Evolutionary conservation across 805 yeast genomes (phyloP), one percentile per base, ranked within the genome.

Genomic region (Spathaspora sp.): DNA sequence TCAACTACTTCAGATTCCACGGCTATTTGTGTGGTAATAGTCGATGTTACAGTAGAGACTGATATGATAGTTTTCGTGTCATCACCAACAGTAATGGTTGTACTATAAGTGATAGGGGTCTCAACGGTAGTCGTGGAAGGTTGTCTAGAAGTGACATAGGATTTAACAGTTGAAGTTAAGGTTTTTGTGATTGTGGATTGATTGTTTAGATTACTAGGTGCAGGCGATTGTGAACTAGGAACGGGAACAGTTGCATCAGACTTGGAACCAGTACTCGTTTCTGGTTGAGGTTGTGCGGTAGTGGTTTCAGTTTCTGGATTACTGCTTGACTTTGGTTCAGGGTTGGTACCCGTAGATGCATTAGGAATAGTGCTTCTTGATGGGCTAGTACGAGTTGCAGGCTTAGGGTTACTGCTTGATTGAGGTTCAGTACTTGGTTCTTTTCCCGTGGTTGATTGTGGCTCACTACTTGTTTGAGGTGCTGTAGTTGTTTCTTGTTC

Each of bases 131-230:
- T 3, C 3, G 6, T 40, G 4, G n/a, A 18, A 14, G 43, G 3
- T 40, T 40, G 43, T 18, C 53, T n/a, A 9, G 51, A 26, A 17
- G 47, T 28, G 19, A 52, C 20, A 20, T 42, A 18, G 3, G 43
- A 23, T 20, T 51, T 17, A n/a, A 29, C 42, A 11, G 46, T 14
- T 3, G 17, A 16, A 9, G 46, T 44, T 9, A 26, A 16, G 32
- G 32, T 44, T 9, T 44, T 19, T 12, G 44, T 45, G 18, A 17
- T 17, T n/a, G 45, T 31, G 55, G 45, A 28, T 44, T 28, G 18
- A n/a, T 23, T 6, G 18, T 5, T 7, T 31, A 18, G 9, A 12
- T 39, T 38, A 12, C 46, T 47, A n/a, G 43, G 19, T 31, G 31
- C 3, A 8, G 7, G 9, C 3, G 19, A 10, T 40, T 6, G 17